These are phyloP conservation scores for Umbelopsis isabellina DNA, from an alignment of 192 early-diverging fungal genomes.

Conservation along the genomic window DNA sequence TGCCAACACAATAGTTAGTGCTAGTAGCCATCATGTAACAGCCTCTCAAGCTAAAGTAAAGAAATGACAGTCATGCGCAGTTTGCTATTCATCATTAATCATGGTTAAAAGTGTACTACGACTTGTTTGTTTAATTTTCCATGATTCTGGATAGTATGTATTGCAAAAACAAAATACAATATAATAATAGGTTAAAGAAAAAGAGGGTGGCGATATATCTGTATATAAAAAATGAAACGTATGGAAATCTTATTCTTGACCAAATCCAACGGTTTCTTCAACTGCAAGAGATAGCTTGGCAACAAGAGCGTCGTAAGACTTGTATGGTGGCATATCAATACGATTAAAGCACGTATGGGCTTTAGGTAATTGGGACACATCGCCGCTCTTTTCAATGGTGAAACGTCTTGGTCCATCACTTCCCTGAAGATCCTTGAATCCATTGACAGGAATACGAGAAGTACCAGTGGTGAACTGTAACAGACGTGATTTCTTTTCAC, in stretches of 20 bases:
- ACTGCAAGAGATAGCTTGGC: conserved; percentile 70
- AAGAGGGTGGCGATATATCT: not conserved
- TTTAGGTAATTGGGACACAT: conserved; percentile 83
- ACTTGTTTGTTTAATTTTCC: too few relatives aligned
- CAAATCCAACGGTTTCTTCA: conserved; percentile 93
- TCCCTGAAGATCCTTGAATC: conserved; percentile 96
- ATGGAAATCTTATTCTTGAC: conserved; percentile 60
- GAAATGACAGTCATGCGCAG: too few relatives aligned
- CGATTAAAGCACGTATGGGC: conserved; percentile 93
- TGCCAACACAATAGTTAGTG: too few relatives aligned
- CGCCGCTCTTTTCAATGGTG: conserved; percentile 92
- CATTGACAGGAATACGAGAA: conserved; percentile 94
- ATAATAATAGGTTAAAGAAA: not conserved
- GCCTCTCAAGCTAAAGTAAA: too few relatives aligned
- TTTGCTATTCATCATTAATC: too few relatives aligned
- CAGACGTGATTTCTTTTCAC: conserved; percentile 88
- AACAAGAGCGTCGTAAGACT: conserved; percentile 64
- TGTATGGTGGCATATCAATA: conserved; percentile 91
- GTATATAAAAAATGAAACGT: not conserved
- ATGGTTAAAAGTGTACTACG: too few relatives aligned
- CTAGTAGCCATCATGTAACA: too few relatives aligned
- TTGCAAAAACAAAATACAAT: too few relatives aligned
- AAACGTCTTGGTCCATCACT: conserved; percentile 92
- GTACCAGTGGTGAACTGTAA: conserved; percentile 97
- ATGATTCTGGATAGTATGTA: too few relatives aligned